Base-by-base conservation (phyloP, 345 rosid species). In the Eucalyptus rudis region DNA sequence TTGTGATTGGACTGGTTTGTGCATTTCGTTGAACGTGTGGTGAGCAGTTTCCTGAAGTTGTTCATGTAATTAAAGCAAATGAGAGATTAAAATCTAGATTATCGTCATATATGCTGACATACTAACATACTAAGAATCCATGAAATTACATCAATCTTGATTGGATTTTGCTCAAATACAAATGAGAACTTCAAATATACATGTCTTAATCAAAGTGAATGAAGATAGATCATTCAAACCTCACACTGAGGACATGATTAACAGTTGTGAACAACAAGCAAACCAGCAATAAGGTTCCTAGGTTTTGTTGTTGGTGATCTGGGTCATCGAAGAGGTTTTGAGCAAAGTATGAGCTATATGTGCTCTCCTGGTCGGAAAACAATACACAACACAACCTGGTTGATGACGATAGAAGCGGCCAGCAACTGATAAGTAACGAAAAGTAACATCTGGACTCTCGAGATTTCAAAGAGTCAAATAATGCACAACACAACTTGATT, bases 1-100 rank as follows among this genome's bases (percentile, higher is more conserved):
- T 3, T 59, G 1, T 6, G 68, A 58, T 58, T 58, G 6, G 14
- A 27, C 1, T 25, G 0, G 1, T 0, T 58, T 25, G 29, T 0
- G 7, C 64, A 25, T 25, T 58, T 24, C 1, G 0, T 58, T 7
- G 4, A 52, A 52, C 2, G 0, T 20, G 58, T 52, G 1, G 2
- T 52, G 10, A 19, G 58, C 13, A 56, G 1, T 56, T 56, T 56
- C 29, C 2, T 24, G 62, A 56, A 9, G 13, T 56, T 9, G 13
- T 56, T 56, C 13, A 56, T 56, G 2, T 56, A 56, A 56, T 2
- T 56, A 56, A 56, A 56, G 62, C 62, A 56, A 56, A 56, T 24
- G 62, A 56, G 13, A 22, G 5, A 56, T 24, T 56, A 56, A 56
- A 56, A 1, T 56, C 13, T 56, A 56, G 3, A 56, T 56, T 24